These are phyloP conservation scores for Rhizoclosmatium globosum DNA, from an alignment of 192 early-diverging fungal species.

Conservation along the genomic window DNA sequence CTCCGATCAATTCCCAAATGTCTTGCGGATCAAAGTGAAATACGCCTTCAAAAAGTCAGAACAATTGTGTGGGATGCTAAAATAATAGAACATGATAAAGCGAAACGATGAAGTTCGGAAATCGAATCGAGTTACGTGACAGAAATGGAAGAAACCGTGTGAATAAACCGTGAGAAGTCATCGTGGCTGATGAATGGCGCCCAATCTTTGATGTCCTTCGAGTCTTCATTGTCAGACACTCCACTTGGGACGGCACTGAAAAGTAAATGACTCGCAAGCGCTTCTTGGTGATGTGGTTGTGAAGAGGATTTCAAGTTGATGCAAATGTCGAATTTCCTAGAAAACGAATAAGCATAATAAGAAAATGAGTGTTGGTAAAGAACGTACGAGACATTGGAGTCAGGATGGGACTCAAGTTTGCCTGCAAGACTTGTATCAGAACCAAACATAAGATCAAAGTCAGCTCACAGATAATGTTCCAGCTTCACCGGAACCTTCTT, in stretches of 20 bases:
- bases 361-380: background rate
- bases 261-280: conserved; percentile 1
- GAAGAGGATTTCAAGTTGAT: conserved; percentile 18
- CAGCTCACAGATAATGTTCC: background rate
- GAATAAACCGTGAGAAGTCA: conserved; percentile 10
- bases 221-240: background rate
- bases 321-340: conserved; percentile 24
- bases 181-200: background rate
- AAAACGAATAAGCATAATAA: background rate
- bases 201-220: background rate
- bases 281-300: background rate
- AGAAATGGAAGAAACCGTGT: background rate
- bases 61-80: conserved; percentile 7
- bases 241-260: no score
- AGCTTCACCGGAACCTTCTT: background rate
- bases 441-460: background rate
- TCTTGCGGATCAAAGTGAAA: conserved; percentile 21
- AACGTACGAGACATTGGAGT: no score
- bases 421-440: no score
- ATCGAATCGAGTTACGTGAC: background rate
- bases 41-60: conserved; percentile 10
- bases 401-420: no score
- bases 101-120: background rate
- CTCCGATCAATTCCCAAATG: background rate
- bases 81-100: background rate